Evolutionary conservation across 805 yeast genomes (phyloP).

Genomic region (Candida methanosorbosa): DNA sequence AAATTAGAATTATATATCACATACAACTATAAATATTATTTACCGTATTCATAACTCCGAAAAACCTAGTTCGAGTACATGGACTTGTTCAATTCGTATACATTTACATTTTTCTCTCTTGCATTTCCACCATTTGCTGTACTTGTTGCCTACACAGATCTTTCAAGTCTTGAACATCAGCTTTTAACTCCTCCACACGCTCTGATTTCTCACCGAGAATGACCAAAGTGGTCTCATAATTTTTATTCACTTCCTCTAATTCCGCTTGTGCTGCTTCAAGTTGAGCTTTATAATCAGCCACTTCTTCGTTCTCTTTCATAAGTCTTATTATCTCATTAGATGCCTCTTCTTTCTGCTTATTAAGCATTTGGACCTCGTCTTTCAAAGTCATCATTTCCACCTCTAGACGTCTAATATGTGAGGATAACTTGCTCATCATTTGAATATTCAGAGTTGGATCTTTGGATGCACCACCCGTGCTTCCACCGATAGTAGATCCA

Average conservation of each 20-base stretch:
- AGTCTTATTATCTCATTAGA: slow-evolving; percentile 59
- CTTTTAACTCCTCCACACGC: slow-evolving; percentile 71
- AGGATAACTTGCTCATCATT: slow-evolving; percentile 63
- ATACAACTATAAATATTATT: too few relatives aligned
- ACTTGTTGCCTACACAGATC: slow-evolving; percentile 78
- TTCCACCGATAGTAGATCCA: slow-evolving; percentile 12
- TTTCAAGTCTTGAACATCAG: slow-evolving; percentile 85
- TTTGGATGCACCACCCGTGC: slow-evolving; percentile 6
- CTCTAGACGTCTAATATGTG: slow-evolving; percentile 72
- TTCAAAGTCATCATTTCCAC: slow-evolving; percentile 59
- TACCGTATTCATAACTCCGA: too few relatives aligned
- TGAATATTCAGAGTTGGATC: slow-evolving; percentile 35
- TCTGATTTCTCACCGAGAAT: slow-evolving; percentile 85
- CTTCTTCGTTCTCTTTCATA: slow-evolving; percentile 45
- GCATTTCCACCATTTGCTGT: slow-evolving; percentile 72
- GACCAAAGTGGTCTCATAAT: slow-evolving; percentile 45
- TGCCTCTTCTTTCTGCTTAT: slow-evolving; percentile 52
- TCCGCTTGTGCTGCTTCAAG: slow-evolving; percentile 12
- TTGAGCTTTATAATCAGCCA: slow-evolving; percentile 22
- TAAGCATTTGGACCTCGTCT: slow-evolving; percentile 51
- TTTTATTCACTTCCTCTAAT: slow-evolving; percentile 8
- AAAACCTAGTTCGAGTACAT: too few relatives aligned
- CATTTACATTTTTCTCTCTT: too few relatives aligned
- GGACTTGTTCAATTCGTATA: too few relatives aligned
- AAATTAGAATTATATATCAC: too few relatives aligned